phyloP scores from a whole-genome alignment of 441 rosid genomes.

The Adansonia gregorii region DNA sequence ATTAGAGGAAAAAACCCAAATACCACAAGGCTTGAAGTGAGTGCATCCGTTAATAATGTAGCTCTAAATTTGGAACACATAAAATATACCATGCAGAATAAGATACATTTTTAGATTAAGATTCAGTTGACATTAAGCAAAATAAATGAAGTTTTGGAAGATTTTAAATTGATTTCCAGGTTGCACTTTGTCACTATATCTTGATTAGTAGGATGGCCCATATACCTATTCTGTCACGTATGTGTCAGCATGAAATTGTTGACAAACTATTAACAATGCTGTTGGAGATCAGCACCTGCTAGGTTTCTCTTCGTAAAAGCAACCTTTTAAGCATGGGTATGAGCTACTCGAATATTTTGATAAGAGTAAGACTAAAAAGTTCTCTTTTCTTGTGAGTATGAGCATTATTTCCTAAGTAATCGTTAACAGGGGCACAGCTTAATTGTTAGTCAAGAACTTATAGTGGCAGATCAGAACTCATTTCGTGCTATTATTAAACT shows the following conservation, averaged over 20 bases:
- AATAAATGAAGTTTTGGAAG: not conserved
- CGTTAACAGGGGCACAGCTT: not conserved
- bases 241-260: not conserved
- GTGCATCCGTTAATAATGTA: not conserved
- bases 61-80: not conserved
- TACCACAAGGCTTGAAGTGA: not conserved
- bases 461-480: not conserved
- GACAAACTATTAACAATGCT: not conserved
- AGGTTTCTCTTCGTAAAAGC: not conserved
- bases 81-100: not conserved
- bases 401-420: not conserved
- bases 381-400: not conserved
- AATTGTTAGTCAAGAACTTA: conserved; percentile 7
- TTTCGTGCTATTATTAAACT: not conserved
- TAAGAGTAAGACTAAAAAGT: not conserved
- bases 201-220: not conserved
- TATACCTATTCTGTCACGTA: not conserved
- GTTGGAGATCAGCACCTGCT: not conserved
- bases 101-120: not conserved
- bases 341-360: not conserved
- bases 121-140: not conserved
- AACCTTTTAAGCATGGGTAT: not conserved
- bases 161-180: not conserved
- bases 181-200: conserved; percentile 5
- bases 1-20: conserved; percentile 1